Conservation (phyloP, 2,329 filamentous ascomycete genomes). For the Graphilbum fragrans region DNA sequence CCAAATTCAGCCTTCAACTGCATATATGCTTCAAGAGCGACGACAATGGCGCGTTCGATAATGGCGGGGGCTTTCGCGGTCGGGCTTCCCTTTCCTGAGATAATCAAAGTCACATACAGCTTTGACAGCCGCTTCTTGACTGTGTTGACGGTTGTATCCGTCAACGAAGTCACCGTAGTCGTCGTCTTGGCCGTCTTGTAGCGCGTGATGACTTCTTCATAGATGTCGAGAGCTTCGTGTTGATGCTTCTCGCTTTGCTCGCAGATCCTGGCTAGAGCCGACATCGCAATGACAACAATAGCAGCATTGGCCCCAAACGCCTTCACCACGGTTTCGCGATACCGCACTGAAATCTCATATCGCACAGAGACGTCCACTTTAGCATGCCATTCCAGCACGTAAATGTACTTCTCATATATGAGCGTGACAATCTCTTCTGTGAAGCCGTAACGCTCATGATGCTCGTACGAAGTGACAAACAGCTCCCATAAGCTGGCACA, state of each 20-base stretch:
- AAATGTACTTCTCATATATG: conserved; percentile 32
- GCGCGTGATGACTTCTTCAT: conserved; percentile 31
- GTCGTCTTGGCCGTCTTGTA: conserved; percentile 22
- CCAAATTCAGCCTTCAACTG: conserved; percentile 29
- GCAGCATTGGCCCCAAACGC: conserved; percentile 9
- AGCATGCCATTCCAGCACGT: conserved; percentile 29
- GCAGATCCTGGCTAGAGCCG: conserved; percentile 30
- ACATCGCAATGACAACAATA: conserved; percentile 20
- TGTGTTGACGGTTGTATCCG: conserved; percentile 24
- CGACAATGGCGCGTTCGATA: conserved; percentile 22
- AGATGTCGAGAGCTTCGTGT: conserved; percentile 30
- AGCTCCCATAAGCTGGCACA: conserved; percentile 34
- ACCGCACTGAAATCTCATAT: conserved; percentile 33
- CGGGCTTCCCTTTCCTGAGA: conserved; percentile 19
- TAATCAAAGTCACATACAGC: conserved; percentile 29
- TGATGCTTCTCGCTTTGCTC: conserved; percentile 28
- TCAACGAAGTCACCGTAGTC: conserved; percentile 16
- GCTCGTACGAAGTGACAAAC: no score
- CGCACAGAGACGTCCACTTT: conserved; percentile 28
- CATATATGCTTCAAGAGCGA: conserved; percentile 29
- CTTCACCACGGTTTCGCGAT: conserved; percentile 29
- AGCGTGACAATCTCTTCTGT: conserved; percentile 30
- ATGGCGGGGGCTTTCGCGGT: conserved; percentile 19
- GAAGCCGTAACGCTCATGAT: conserved; percentile 23
- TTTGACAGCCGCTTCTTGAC: conserved; percentile 37